Evolutionary conservation across 23 red algal genomes (phyloP), one percentile per base, ranked within the genome.

Genomic region (Gracilaria domingensis): DNA sequence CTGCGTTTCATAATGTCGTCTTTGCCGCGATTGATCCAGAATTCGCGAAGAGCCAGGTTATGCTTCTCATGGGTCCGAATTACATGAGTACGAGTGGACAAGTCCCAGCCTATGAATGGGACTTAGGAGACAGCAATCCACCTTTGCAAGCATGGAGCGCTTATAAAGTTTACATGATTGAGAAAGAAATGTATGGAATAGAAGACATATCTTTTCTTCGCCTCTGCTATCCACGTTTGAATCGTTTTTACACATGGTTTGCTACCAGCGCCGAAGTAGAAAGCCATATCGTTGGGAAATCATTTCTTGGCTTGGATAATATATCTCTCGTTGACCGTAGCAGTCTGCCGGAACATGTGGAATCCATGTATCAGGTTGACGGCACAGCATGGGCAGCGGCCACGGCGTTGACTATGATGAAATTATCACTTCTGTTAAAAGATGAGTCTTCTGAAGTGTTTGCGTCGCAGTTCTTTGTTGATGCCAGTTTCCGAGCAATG

Each of bases 31-130:
- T 62, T 62, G 59, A 62, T 30, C 59, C 59, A 62, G 59, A 28
- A 30, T 62, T 62, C 29, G 59, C 59, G 29, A 62, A 62, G 59
- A 29, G 24, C 12, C 59, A 62, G 59, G 59, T 62, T 29, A 62
- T 62, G 59, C 59, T 62, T 62, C 59, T 62, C 59, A 18, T 62
- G 24, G 59, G 59, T 26, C 59, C 59, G 59, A 62, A 62, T 8
- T 62, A 62, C 59, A 62, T 62, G 59, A 62, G 59, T 62, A 62
- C 59, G 26, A 62, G 59, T 62, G 59, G 59, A 8, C 59, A 62
- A 30, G 59, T 62, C 12, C 59, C 59, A 29, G 59, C 59, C 2
- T 62, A 62, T 18, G 59, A 62, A 62, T 62, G 59, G 59, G 59
- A 62, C 24, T 30, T 62, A 12, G 59, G 59, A 30, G 59, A 62